Evolutionary conservation across 2,329 filamentous ascomycete genomes (phyloP).

Genomic region (Ophiosphaerella herpotricha): DNA sequence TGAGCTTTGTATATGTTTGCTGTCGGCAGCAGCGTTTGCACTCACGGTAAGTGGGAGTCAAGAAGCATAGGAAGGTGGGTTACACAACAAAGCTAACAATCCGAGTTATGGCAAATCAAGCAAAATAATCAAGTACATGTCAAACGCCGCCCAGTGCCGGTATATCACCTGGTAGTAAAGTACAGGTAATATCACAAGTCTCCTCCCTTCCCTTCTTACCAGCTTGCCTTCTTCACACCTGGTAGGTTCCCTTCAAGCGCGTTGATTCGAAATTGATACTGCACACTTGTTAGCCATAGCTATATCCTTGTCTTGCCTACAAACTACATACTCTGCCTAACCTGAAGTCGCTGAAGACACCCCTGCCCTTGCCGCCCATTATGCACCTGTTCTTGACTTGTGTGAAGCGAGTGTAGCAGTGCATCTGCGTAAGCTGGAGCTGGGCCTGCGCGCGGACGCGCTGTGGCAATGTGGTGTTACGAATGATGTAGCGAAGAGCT

Average conservation of each 20-base stretch:
- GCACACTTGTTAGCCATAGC: slow-evolving; percentile 15
- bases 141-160: slow-evolving; percentile 39
- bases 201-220: slow-evolving; percentile 61
- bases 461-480: slow-evolving; percentile 83
- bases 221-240: slow-evolving; percentile 94
- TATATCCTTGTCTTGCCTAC: too few species aligned
- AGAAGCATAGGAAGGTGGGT: slow-evolving; percentile 13
- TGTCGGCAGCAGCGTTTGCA: slow-evolving; percentile 11
- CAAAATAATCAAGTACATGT: not conserved
- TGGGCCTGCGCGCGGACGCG: slow-evolving; percentile 89
- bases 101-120: not conserved
- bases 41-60: slow-evolving; percentile 12
- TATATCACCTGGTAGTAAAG: slow-evolving; percentile 19
- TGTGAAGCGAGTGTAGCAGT: slow-evolving; percentile 89
- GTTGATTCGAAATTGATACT: slow-evolving; percentile 94
- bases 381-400: slow-evolving; percentile 95
- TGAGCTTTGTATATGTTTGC: slow-evolving; percentile 2
- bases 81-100: not conserved
- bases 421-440: slow-evolving; percentile 92
- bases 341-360: slow-evolving; percentile 92
- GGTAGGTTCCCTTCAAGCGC: slow-evolving; percentile 84
- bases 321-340: slow-evolving; percentile 74
- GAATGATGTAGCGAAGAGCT: slow-evolving; percentile 80
- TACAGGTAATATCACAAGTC: slow-evolving; percentile 30
- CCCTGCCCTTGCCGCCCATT: slow-evolving; percentile 84